Percentiles rank a stretch among this genome's conserved stretches.
phyloP scores from a whole-genome alignment of 805 yeast species.

The Yamadazyma sp. region DNA sequence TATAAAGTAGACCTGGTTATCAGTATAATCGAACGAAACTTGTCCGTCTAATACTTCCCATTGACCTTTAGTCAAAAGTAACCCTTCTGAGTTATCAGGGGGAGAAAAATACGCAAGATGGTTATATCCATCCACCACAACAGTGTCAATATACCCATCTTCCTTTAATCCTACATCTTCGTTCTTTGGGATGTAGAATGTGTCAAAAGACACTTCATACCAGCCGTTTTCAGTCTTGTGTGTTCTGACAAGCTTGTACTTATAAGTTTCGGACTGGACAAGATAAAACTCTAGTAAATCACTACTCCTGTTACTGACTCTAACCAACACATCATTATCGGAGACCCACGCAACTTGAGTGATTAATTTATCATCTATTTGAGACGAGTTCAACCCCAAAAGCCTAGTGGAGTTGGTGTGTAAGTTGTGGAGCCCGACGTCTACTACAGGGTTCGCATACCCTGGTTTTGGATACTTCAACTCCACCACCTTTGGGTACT shows the following conservation, averaged over 20 bases:
- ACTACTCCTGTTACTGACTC: constrained; percentile 64
- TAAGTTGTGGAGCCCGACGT: constrained; percentile 45
- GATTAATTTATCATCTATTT: constrained; percentile 45
- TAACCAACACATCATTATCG: constrained; percentile 48
- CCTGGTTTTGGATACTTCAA: constrained; percentile 79
- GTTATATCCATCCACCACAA: constrained; percentile 55
- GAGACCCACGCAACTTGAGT: constrained; percentile 65
- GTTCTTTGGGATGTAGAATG: constrained; percentile 37
- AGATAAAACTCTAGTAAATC: constrained; percentile 51
- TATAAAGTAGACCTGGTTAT: constrained; percentile 54
- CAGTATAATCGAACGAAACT: constrained; percentile 53
- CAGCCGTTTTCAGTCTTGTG: constrained; percentile 57
- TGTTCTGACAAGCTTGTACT: constrained; percentile 36
- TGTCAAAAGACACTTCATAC: constrained; percentile 47
- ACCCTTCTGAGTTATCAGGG: constrained; percentile 46
- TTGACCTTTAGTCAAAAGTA: constrained; percentile 61
- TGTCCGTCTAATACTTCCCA: constrained; percentile 88
- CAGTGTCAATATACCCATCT: constrained; percentile 78
- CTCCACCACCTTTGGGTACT: constrained; percentile 47
- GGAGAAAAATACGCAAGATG: constrained; percentile 88
- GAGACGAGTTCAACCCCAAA: constrained; percentile 16
- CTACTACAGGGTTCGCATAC: constrained; percentile 53
- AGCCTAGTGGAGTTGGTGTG: constrained; percentile 19
- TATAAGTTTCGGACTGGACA: constrained; percentile 32
- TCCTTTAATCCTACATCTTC: constrained; percentile 34